Evolutionary conservation across 768 basidiomycete genomes (phyloP).

Genomic region (Clavaria fumosa): DNA sequence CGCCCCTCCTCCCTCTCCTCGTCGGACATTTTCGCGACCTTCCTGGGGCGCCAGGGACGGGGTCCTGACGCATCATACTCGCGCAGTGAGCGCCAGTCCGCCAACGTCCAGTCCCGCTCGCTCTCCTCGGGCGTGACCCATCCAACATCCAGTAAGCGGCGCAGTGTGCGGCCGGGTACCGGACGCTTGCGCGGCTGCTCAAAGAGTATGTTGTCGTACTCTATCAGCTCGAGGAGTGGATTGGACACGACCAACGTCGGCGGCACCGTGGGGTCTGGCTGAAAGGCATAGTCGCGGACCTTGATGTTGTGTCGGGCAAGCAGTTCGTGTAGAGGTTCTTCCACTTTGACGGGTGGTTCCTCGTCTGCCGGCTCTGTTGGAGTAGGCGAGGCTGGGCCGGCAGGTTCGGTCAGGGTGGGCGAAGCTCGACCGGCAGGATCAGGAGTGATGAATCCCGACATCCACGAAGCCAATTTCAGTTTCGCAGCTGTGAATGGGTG

Average conservation of each 20-base stretch:
- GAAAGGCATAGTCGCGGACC: constrained; percentile 27
- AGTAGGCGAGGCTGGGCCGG: too few species aligned
- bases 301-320: constrained; percentile 20
- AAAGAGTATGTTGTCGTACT: constrained; percentile 25
- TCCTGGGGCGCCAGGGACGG: neutral
- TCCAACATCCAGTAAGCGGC: constrained; percentile 23
- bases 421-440: too few species aligned
- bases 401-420: too few species aligned
- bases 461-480: too few species aligned
- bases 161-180: constrained; percentile 23
- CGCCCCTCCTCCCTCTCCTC: neutral
- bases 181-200: constrained; percentile 18
- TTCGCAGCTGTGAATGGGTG: too few species aligned
- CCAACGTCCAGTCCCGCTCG: constrained; percentile 14
- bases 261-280: constrained; percentile 9
- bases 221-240: constrained; percentile 22
- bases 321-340: too few species aligned
- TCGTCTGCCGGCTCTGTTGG: too few species aligned
- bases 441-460: too few species aligned
- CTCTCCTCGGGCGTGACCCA: constrained; percentile 26
- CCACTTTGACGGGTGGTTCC: too few species aligned
- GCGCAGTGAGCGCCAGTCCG: constrained; percentile 22
- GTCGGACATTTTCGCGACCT: neutral
- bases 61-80: neutral
- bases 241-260: constrained; percentile 23